Conservation (phyloP, 2,329 filamentous ascomycete species). For the Cordyceps fumosorosea region DNA sequence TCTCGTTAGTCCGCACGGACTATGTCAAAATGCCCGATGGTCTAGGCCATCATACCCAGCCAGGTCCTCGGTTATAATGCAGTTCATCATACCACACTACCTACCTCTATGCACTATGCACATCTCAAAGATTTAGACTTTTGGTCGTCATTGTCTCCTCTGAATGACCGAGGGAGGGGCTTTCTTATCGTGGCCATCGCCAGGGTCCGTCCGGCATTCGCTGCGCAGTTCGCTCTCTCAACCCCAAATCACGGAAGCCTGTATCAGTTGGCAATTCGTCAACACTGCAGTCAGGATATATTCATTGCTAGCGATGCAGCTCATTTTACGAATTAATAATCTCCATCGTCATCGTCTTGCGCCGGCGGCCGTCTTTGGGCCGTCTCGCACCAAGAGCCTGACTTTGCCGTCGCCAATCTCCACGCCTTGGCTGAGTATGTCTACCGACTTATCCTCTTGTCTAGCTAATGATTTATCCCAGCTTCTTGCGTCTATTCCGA, state of each 20-base stretch:
- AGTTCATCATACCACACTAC: background rate
- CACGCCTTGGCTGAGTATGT: conserved; percentile 58
- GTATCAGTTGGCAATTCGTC: background rate
- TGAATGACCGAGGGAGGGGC: background rate
- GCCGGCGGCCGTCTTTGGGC: conserved; percentile 49
- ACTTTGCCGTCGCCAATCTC: conserved; percentile 64
- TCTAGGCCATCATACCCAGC: background rate
- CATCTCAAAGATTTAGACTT: background rate
- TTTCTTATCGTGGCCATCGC: background rate
- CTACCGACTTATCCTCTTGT: conserved; percentile 41
- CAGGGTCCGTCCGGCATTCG: background rate
- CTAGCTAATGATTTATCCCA: conserved; percentile 56
- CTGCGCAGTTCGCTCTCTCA: background rate
- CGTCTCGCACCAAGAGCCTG: conserved; percentile 55
- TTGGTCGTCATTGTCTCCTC: background rate
- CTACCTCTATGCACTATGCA: too few relatives aligned
- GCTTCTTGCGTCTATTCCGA: conserved; percentile 61
- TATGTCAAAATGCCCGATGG: background rate
- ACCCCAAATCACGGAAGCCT: too few relatives aligned
- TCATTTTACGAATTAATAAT: conserved; percentile 11
- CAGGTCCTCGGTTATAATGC: background rate
- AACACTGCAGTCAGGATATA: background rate
- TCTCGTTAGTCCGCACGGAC: background rate
- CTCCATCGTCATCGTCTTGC: conserved; percentile 34
- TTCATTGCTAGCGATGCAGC: background rate